Base-by-base conservation (phyloP, 2,329 filamentous ascomycete genomes). In the Dactylellina haptotyla region DNA sequence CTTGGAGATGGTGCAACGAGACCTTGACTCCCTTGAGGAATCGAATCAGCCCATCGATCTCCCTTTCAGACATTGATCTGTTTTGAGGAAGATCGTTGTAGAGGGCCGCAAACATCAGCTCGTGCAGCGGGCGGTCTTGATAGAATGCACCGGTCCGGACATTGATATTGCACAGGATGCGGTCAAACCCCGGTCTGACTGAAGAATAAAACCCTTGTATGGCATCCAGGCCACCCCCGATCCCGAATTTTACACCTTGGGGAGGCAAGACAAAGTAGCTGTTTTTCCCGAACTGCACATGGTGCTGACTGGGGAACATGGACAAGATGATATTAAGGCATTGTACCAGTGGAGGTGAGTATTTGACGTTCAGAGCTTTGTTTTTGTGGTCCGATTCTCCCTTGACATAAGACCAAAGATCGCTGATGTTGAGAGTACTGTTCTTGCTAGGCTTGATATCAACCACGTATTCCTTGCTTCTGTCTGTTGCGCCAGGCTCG, bases 191-290 rank as follows among this genome's bases (percentile, higher is more conserved):
- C 1, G 86, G 84, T 4, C 88, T 85, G 32, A 88, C 85, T 76
- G 86, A 89, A 9, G 86, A 82, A 77, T 86, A 89, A 79, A 86
- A 90, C 0, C 88, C 88, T 43, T 87, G 83, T 3, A 88, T 79
- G 1, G 87, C 87, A 56, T 85, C 81, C 0, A 90, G 80, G 1
- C 86, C 87, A 20, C 78, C 81, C 3, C 83, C 83, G 2, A 89
- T 81, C 26, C 81, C 76, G 4, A 39, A 41, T 18, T 72, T 72
- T 12, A 65, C 37, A 10, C 67, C 67, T 20, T 72, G 39, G 12
- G 67, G 59, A 4, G 53, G 75, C 61, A 80, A 80, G 75, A 78
- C 78, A 56, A 71, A 79, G 75, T 80, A 53, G 76, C 76, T 76
- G 77, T 76, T 73, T 67, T 75, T 59, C 61, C 63, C 20, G 69